phyloP scores from a whole-genome alignment of 768 basidiomycete species.

The Panaeolus papilionaceus region DNA sequence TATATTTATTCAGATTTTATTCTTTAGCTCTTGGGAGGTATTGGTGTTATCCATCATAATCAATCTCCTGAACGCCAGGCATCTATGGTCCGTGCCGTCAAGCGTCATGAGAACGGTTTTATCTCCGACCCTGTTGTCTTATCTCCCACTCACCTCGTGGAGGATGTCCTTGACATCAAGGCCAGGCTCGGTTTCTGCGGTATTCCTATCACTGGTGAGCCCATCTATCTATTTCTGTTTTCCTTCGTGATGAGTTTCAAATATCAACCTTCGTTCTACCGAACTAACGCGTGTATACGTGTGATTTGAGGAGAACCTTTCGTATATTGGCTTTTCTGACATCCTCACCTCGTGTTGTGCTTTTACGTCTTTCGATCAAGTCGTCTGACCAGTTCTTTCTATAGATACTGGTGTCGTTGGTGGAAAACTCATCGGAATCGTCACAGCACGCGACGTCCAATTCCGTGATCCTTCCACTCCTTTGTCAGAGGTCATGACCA shows the following conservation, averaged over 20 bases:
- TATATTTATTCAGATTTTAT: conserved; percentile 24
- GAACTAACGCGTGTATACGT: conserved; percentile 68
- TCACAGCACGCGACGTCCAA: conserved; percentile 95
- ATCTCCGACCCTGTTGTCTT: conserved; percentile 95
- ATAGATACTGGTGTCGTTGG: conserved; percentile 87
- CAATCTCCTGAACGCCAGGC: conserved; percentile 86
- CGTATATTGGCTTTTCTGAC: conserved; percentile 43
- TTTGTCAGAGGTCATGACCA: conserved; percentile 92
- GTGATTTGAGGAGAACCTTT: conserved; percentile 74
- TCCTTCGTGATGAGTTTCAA: conserved; percentile 51
- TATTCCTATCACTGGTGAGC: conserved; percentile 95
- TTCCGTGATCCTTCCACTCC: conserved; percentile 74
- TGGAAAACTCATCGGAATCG: conserved; percentile 94
- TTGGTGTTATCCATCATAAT: conserved; percentile 99
- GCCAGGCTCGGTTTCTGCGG: conserved; percentile 92
- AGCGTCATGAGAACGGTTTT: conserved; percentile 98
- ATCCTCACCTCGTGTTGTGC: conserved; percentile 24
- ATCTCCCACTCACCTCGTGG: conserved; percentile 76
- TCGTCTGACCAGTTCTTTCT: conserved; percentile 19
- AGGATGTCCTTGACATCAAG: conserved; percentile 94
- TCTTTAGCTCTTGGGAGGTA: conserved; percentile 84
- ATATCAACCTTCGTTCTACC: conserved; percentile 41
- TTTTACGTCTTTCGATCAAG: conserved; percentile 19
- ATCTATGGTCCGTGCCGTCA: conserved; percentile 96
- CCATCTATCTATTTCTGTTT: conserved; percentile 19